Base-by-base conservation (phyloP, 116 monocot species). In the Cymodocea nodosa region DNA sequence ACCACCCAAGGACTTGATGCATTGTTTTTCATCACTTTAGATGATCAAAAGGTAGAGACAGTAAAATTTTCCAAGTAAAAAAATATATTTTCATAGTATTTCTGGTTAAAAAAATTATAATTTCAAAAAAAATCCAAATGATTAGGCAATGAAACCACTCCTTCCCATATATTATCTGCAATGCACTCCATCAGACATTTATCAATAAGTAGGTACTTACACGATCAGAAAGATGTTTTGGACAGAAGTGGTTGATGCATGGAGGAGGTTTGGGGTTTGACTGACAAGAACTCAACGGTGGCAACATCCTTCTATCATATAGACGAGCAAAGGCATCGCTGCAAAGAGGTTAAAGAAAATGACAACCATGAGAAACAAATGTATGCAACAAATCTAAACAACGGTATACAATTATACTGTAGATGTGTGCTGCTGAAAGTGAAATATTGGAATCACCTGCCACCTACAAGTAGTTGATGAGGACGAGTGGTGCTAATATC, bases 281-380 rank as follows among this genome's bases (percentile, higher is more conserved):
- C 62, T 73, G 79, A 67, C 71, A 87, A 25, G 95, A 87, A 72
- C 85, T 90, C 71, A 82, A 73, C 2, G 87, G 72, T 16, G 95
- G 90, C 76, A 95, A 77, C 95, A 95, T 95, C 74, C 95, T 87
- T 74, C 95, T 78, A 78, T 95, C 95, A 73, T 95, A 95, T 50
- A 95, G 70, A 52, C 95, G 87, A 22, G 76, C 95, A 85, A 95
- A 90, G 63, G 95, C 85, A 81, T 95, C 95, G 70, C 95, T 95
- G 74, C 40, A 52, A 39, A 48, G 12, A 70, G 53, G 37, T 18
- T 51, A 4, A 52, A n/a, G n/a, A 49, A 50, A 2, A 48, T 16
- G 14, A 64, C 22, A 22, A 12, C 20, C 39, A 49, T 40, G 39
- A 19, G 44, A 65, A 23, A 44, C 15, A 54, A 54, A 44, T 44